phyloP scores from a whole-genome alignment of 2,329 filamentous ascomycete species.

The Cercospora sesami region DNA sequence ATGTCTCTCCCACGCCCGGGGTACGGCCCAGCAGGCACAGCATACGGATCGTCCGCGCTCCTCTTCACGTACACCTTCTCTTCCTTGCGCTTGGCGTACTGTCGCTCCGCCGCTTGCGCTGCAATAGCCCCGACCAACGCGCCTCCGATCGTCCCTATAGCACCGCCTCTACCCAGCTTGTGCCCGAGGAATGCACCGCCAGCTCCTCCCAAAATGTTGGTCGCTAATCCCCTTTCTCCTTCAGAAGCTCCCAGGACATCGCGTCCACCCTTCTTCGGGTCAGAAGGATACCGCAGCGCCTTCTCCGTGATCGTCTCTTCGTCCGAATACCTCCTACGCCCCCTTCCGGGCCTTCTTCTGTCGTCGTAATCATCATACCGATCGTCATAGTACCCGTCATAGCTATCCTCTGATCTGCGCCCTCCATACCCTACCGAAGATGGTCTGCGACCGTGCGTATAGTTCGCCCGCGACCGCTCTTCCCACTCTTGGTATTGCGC shows the following conservation, averaged over 20 bases:
- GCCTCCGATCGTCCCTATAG: slow-evolving; percentile 32
- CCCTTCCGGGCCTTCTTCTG: slow-evolving; percentile 10
- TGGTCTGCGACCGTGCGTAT: slow-evolving; percentile 15
- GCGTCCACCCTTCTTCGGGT: slow-evolving; percentile 28
- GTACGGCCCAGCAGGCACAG: slow-evolving; percentile 18
- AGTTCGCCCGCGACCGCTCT: slow-evolving; percentile 13
- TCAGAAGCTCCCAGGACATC: slow-evolving; percentile 30
- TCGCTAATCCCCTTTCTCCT: slow-evolving; percentile 33
- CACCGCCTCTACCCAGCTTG: slow-evolving; percentile 26
- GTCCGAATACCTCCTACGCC: slow-evolving; percentile 22
- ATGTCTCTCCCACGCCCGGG: slow-evolving; percentile 19
- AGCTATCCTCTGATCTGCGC: slow-evolving; percentile 9
- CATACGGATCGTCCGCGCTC: slow-evolving; percentile 11
- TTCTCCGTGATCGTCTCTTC: slow-evolving; percentile 23
- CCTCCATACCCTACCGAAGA: slow-evolving; percentile 9
- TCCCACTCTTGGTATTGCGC: slow-evolving; percentile 25
- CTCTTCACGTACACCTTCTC: slow-evolving; percentile 24
- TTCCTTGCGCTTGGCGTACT: slow-evolving; percentile 30
- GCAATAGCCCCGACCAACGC: slow-evolving; percentile 33
- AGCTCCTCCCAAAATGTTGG: slow-evolving; percentile 32
- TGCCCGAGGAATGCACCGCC: slow-evolving; percentile 34
- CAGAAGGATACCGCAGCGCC: slow-evolving; percentile 24
- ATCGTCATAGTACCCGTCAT: slow-evolving; percentile 20
- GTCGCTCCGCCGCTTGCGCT: slow-evolving; percentile 29
- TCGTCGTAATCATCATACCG: slow-evolving; percentile 22